Evolutionary conservation across 768 basidiomycete genomes (phyloP).

Genomic region (Macrocybe gigantea): DNA sequence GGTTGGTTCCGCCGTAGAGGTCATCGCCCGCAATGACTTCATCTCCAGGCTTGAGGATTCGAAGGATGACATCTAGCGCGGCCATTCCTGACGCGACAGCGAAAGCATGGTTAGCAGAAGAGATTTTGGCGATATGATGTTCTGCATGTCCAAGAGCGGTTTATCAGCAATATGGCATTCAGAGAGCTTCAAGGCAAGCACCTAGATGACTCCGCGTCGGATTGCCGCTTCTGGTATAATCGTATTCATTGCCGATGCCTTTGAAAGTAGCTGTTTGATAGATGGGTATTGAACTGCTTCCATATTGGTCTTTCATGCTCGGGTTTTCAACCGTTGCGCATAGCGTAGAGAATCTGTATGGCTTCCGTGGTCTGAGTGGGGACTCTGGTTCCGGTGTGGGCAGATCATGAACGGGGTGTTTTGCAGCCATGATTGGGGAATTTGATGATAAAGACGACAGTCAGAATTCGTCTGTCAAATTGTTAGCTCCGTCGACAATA

Average conservation of each 20-base stretch:
- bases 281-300: slow-evolving; percentile 91
- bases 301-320: slow-evolving; percentile 90
- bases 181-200: slow-evolving; percentile 25
- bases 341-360: slow-evolving; percentile 85
- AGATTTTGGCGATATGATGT: slow-evolving; percentile 96
- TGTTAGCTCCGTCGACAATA: too few relatives aligned
- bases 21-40: slow-evolving; percentile 96
- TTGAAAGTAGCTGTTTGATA: slow-evolving; percentile 99
- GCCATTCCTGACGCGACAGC: slow-evolving; percentile 98
- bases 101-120: slow-evolving; percentile 85
- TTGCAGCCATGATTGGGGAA: slow-evolving; percentile 34
- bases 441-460: slow-evolving; percentile 12
- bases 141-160: slow-evolving; percentile 42
- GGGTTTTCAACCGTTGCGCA: slow-evolving; percentile 93
- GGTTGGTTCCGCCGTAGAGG: slow-evolving; percentile 96
- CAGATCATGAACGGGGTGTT: slow-evolving; percentile 42
- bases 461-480: too few relatives aligned
- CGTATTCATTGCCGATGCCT: slow-evolving; percentile 83
- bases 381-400: slow-evolving; percentile 83
- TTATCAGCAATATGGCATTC: neutral
- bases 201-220: slow-evolving; percentile 94
- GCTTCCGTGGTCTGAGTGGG: slow-evolving; percentile 58
- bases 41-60: slow-evolving; percentile 91
- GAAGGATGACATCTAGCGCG: slow-evolving; percentile 90
- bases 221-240: slow-evolving; percentile 94